Conservation (phyloP, 129 eudicot species). For the Deinandra increscens region DNA sequence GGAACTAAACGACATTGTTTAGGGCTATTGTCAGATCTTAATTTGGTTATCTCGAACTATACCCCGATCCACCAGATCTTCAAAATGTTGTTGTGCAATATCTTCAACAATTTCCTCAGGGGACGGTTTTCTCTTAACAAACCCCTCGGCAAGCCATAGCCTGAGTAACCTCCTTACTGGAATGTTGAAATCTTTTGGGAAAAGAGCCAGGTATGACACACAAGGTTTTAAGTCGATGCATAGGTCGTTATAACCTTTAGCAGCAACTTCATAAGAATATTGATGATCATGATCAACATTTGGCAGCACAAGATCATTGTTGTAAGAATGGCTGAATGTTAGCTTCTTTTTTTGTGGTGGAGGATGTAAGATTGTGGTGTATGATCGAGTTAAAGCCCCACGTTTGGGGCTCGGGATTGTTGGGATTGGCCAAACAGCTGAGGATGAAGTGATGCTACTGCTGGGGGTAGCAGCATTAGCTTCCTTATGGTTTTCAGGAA, state of each 20-base stretch:
- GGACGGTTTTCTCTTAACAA: constrained; percentile 26
- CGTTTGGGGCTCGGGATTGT: background rate
- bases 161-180: constrained; percentile 47
- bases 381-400: background rate
- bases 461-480: background rate
- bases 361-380: background rate
- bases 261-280: background rate
- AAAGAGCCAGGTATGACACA: constrained; percentile 14
- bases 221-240: background rate
- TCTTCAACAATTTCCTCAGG: constrained; percentile 57
- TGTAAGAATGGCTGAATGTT: background rate
- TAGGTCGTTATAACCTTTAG: background rate
- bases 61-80: constrained; percentile 39
- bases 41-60: constrained; percentile 50
- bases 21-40: constrained; percentile 55
- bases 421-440: constrained; percentile 20
- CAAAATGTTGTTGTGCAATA: constrained; percentile 37
- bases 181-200: constrained; percentile 42
- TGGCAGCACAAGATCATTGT: background rate
- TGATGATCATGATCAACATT: background rate
- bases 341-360: background rate
- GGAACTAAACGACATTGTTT: constrained; percentile 44
- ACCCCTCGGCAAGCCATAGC: constrained; percentile 62
- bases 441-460: background rate
- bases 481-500: background rate